These are phyloP conservation scores for Vitellaria paradoxa DNA, from an alignment of 179 eudicot species.

Conservation along the genomic window DNA sequence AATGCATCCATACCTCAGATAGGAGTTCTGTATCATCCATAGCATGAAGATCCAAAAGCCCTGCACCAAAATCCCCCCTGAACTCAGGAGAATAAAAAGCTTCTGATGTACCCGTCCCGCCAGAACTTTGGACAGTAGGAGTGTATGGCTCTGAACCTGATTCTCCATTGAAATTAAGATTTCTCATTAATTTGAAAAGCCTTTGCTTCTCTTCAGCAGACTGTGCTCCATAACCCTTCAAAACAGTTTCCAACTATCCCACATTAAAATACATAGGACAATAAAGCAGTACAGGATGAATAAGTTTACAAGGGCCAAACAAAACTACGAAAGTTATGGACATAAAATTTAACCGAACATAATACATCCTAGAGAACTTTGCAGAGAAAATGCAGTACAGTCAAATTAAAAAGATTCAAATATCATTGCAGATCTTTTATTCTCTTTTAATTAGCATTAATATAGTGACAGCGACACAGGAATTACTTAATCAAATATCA, in stretches of 20 bases:
- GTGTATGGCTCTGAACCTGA: constrained; percentile 84
- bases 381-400: neutral
- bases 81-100: constrained; percentile 78
- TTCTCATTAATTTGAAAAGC: constrained; percentile 89
- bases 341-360: neutral
- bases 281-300: neutral
- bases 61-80: constrained; percentile 98
- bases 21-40: constrained; percentile 99
- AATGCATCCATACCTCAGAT: constrained; percentile 58
- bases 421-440: neutral
- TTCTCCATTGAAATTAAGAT: constrained; percentile 91
- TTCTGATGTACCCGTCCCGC: constrained; percentile 49
- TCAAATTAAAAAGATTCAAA: neutral
- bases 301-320: neutral
- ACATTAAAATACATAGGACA: neutral
- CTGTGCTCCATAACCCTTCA: constrained; percentile 97
- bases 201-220: constrained; percentile 97
- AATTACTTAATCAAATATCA: neutral
- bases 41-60: constrained; percentile 95
- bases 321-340: neutral
- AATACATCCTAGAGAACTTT: too few relatives aligned
- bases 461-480: neutral
- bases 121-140: constrained; percentile 68
- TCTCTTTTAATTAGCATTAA: neutral
- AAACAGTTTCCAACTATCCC: constrained; percentile 15